A percentile compares a stretch with the other conserved stretches of the same genome.
These are phyloP conservation scores for Trametes maxima DNA, from an alignment of 768 basidiomycete genomes.

Conservation along the genomic window DNA sequence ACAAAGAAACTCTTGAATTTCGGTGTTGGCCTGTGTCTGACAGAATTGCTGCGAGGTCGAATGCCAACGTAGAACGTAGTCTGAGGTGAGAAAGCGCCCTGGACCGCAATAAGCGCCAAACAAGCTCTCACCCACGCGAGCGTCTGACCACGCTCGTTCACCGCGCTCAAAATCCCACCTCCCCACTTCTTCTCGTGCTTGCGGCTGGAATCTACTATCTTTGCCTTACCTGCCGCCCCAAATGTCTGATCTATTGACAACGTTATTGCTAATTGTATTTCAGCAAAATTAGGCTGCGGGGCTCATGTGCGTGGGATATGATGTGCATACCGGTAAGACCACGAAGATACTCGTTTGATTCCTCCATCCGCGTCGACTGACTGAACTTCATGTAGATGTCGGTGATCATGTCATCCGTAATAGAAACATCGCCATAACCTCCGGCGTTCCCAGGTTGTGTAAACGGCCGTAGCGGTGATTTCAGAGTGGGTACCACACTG, in stretches of 20 bases:
- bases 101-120: no score
- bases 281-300: no score
- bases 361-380: constrained; percentile 15
- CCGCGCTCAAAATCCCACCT: constrained; percentile 12
- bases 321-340: constrained; percentile 4
- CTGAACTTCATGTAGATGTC: constrained; percentile 26
- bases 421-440: constrained; percentile 10
- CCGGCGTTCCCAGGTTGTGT: not conserved
- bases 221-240: not conserved
- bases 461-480: not conserved
- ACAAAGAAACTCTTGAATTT: constrained; percentile 18
- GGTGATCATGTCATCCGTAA: constrained; percentile 27
- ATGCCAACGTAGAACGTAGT: no score
- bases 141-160: constrained; percentile 3
- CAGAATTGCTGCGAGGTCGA: constrained; percentile 22
- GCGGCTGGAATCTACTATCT: not conserved
- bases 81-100: no score
- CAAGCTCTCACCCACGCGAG: not conserved
- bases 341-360: constrained; percentile 14
- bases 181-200: not conserved
- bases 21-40: constrained; percentile 15
- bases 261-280: not conserved
- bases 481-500: no score
- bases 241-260: constrained; percentile 13
- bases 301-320: no score